Percentiles rank a stretch among this genome's conserved stretches.
These are phyloP conservation scores for Drechslera avenae DNA, from an alignment of 2,329 filamentous ascomycete genomes.

Conservation along the genomic window DNA sequence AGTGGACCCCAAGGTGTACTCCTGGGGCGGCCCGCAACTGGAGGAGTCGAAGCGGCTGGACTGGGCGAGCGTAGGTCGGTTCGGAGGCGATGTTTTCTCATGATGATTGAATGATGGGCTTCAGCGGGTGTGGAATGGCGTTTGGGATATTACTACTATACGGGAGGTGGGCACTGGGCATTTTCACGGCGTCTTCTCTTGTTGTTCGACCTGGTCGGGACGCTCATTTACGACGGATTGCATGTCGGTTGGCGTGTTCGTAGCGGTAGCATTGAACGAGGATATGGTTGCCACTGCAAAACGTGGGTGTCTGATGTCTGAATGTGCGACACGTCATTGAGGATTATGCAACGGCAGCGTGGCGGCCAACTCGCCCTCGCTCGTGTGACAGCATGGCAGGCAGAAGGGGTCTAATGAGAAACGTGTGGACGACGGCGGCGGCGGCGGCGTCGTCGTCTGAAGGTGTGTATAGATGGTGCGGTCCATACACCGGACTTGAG, in stretches of 20 bases:
- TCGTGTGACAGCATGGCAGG: constrained; percentile 5
- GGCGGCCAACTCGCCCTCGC: constrained; percentile 6
- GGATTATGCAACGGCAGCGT: constrained; percentile 9
- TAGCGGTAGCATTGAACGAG: constrained; percentile 21
- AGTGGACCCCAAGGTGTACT: constrained; percentile 43
- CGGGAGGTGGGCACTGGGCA: constrained; percentile 31
- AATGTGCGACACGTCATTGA: constrained; percentile 28
- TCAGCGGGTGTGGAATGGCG: constrained; percentile 36
- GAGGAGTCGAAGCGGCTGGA: constrained; percentile 54
- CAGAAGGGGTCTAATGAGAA: neutral
- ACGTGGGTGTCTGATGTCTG: constrained; percentile 20
- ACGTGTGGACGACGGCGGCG: no score
- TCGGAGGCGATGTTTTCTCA: constrained; percentile 52
- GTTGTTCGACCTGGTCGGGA: constrained; percentile 24
- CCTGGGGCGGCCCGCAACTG: constrained; percentile 52
- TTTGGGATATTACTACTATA: constrained; percentile 38
- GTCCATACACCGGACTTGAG: no score
- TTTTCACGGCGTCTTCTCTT: constrained; percentile 36
- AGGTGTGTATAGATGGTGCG: no score
- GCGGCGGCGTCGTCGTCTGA: no score
- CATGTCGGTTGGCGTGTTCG: constrained; percentile 20
- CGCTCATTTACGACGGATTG: constrained; percentile 35
- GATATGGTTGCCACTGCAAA: constrained; percentile 16
- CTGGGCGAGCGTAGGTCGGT: constrained; percentile 56
- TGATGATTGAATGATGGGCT: constrained; percentile 25